Conservation (phyloP, 1,284 basidiomycete genomes). For the Fomitopsis betulina region DNA sequence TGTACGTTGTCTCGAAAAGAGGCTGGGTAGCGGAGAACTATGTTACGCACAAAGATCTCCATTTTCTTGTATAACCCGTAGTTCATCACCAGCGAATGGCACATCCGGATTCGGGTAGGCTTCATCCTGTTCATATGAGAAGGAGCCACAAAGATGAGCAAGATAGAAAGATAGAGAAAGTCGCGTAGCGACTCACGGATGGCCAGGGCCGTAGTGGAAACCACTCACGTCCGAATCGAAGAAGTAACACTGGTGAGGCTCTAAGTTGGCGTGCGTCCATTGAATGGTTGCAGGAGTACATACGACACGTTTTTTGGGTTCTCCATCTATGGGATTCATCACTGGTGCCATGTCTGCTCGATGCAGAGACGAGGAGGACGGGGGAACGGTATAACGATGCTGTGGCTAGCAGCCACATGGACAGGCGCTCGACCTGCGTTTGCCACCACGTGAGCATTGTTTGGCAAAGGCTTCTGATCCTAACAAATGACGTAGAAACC, state of each 20-base stretch:
- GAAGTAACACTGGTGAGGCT: slow-evolving; percentile 79
- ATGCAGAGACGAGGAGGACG: background rate
- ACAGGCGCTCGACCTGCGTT: background rate
- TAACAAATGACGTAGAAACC: slow-evolving; percentile 15
- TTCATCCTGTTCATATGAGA: slow-evolving; percentile 68
- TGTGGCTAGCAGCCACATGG: background rate
- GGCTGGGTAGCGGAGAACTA: background rate
- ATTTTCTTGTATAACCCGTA: slow-evolving; percentile 97
- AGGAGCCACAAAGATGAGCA: background rate
- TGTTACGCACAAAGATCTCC: slow-evolving; percentile 87
- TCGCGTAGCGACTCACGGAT: slow-evolving; percentile 49
- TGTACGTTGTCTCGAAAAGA: slow-evolving; percentile 27
- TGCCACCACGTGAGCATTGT: slow-evolving; percentile 11
- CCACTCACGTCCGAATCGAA: slow-evolving; percentile 98
- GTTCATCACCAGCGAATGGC: slow-evolving; percentile 99
- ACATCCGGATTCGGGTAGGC: slow-evolving; percentile 97
- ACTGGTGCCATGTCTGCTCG: background rate
- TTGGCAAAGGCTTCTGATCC: slow-evolving; percentile 17
- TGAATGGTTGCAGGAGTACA: background rate
- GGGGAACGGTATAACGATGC: background rate
- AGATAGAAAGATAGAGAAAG: background rate
- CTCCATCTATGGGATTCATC: background rate
- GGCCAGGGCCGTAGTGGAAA: slow-evolving; percentile 97
- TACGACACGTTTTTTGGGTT: background rate
- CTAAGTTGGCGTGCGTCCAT: background rate